Evolutionary conservation across 2,329 filamentous ascomycete species (phyloP).

Genomic region (Aschersonia sp.): DNA sequence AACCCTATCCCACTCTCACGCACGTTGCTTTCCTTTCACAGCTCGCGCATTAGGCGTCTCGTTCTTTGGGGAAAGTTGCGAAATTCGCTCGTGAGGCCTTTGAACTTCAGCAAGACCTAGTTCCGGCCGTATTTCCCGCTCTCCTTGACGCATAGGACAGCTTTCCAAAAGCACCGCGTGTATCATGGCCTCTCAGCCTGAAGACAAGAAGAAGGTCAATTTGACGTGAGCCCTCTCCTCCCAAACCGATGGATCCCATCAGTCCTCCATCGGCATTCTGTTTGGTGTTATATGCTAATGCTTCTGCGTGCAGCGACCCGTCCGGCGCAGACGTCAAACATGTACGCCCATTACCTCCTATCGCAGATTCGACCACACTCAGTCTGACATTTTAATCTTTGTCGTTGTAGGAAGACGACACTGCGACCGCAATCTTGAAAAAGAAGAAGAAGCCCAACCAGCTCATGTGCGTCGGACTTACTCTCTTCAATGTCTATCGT

Average conservation of each 20-base stretch:
- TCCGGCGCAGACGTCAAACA: constrained; percentile 80
- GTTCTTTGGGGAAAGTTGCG: neutral
- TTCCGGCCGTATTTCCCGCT: constrained; percentile 11
- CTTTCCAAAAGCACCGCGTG: constrained; percentile 14
- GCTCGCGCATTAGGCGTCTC: constrained; percentile 3
- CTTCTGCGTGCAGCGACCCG: constrained; percentile 50
- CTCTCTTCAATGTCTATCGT: neutral
- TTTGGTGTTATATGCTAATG: constrained; percentile 22
- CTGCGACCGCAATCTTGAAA: constrained; percentile 91
- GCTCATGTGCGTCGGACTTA: constrained; percentile 58
- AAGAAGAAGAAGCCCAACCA: constrained; percentile 99
- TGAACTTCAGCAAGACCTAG: neutral
- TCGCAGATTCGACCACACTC: constrained; percentile 3
- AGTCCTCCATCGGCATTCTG: too few species aligned
- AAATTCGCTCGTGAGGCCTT: neutral
- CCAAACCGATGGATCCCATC: neutral
- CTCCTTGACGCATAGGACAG: constrained; percentile 10
- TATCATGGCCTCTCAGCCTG: constrained; percentile 59
- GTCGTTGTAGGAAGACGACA: constrained; percentile 62
- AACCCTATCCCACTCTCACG: constrained; percentile 3
- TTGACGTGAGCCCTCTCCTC: constrained; percentile 47
- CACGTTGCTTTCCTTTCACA: constrained; percentile 6
- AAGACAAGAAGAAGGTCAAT: constrained; percentile 72
- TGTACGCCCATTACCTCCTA: constrained; percentile 35
- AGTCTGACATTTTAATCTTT: constrained; percentile 11